Evolutionary conservation across 2,329 filamentous ascomycete species (phyloP), one percentile per base, ranked within the genome.

Genomic region (Diaporthe capsici): DNA sequence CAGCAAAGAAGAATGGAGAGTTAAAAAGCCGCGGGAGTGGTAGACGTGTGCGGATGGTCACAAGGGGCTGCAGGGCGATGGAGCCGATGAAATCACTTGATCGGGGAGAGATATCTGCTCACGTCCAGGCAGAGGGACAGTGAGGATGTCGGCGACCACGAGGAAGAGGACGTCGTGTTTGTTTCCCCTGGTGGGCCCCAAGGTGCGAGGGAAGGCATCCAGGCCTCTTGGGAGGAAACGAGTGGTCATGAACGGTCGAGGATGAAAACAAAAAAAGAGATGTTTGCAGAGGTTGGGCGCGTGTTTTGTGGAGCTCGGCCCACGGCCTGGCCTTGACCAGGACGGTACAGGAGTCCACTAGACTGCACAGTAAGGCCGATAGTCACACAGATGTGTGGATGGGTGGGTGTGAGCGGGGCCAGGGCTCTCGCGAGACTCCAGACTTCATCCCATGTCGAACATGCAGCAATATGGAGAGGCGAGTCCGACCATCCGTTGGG

Each of bases 211-310:
- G 71, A 65, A 65, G 58, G 58, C 51, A 73, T 65, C 47, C 49
- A 61, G 47, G 71, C 60, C 31, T 63, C 47, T 70, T n/a, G 58
- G 51, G 58, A 53, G 47, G 71, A 34, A 63, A 73, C 61, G 71
- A 73, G 49, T 65, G 71, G 71, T 25, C 71, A 55, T 65, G 51
- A 55, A 65, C 37, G 58, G 61, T 73, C 71, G 58, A 73, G 71
- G 58, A 25, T 65, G 71, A 55, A 73, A 65, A 55, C 51, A 44
- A 55, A 60, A 63, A 65, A 51, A 73, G 49, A 44, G 49, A 42
- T 70, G 65, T 51, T 73, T 73, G 44, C 68, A 71, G 49, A 73
- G 71, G 71, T 65, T 65, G 47, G 71, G 71, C 71, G 71, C 71
- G 37, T 73, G 58, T 57, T 55, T 55, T 73, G 71, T 73, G 71